phyloP scores from a whole-genome alignment of 2,329 filamentous ascomycete genomes.

The Calonectria hawksworthii region DNA sequence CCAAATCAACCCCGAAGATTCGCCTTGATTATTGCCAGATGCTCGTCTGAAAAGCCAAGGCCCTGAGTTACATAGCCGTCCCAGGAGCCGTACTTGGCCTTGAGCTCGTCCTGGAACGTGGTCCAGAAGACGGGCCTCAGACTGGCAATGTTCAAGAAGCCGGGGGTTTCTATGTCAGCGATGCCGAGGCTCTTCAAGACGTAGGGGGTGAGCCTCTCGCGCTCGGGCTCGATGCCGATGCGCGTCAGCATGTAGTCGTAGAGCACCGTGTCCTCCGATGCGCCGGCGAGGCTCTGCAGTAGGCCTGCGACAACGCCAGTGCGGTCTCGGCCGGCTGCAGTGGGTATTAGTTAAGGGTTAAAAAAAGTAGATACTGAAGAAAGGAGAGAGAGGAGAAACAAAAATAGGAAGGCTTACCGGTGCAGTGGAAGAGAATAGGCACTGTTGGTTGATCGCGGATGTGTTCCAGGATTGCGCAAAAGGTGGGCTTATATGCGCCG shows the following conservation, averaged over 20 bases:
- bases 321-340: constrained; percentile 65
- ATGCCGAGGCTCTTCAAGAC: constrained; percentile 55
- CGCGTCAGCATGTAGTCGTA: constrained; percentile 69
- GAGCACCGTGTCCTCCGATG: constrained; percentile 55
- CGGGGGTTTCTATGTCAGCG: constrained; percentile 56
- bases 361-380: background rate
- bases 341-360: background rate
- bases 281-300: constrained; percentile 65
- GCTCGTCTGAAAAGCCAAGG: constrained; percentile 61
- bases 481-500: constrained; percentile 56
- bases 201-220: constrained; percentile 61
- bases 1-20: constrained; percentile 52
- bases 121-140: constrained; percentile 60
- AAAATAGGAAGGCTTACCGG: constrained; percentile 54
- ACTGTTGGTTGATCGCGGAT: constrained; percentile 61
- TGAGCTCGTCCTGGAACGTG: constrained; percentile 60
- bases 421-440: constrained; percentile 68
- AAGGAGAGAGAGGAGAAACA: background rate
- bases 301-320: constrained; percentile 66
- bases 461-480: constrained; percentile 62
- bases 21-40: constrained; percentile 61
- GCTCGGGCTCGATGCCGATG: constrained; percentile 65
- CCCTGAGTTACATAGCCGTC: constrained; percentile 61
- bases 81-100: constrained; percentile 62
- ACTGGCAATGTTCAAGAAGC: constrained; percentile 63